These are phyloP conservation scores for Lobosporangium transversale DNA, from an alignment of 192 early-diverging fungal species.

Conservation along the genomic window DNA sequence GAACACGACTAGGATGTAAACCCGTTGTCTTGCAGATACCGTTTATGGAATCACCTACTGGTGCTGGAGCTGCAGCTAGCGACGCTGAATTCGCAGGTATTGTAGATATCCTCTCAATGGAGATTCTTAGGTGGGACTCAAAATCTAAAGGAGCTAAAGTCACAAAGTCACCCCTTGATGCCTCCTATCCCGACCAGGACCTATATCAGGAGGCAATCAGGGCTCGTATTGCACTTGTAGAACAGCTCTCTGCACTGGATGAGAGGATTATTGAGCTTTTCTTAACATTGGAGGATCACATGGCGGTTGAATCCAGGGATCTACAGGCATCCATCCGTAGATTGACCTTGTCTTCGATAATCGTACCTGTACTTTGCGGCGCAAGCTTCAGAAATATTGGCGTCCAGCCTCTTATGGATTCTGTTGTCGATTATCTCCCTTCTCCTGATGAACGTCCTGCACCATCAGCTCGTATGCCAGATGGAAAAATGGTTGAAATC, in stretches of 20 bases:
- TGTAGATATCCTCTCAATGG: conserved; percentile 82
- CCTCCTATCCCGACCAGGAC: conserved; percentile 36
- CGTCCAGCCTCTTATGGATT: conserved; percentile 93
- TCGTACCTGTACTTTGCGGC: conserved; percentile 89
- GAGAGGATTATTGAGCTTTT: conserved; percentile 87
- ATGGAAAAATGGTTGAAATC: conserved; percentile 54
- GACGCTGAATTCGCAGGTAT: conserved; percentile 69
- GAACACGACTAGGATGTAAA: conserved; percentile 62
- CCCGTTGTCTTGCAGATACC: conserved; percentile 84
- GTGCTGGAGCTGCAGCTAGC: conserved; percentile 28
- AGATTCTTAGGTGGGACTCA: conserved; percentile 68
- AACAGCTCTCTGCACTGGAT: conserved; percentile 84
- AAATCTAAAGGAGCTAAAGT: conserved; percentile 59
- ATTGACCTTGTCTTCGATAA: conserved; percentile 71
- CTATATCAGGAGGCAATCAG: conserved; percentile 58
- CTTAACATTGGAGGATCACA: conserved; percentile 81
- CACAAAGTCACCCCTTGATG: conserved; percentile 38
- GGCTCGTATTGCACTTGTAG: conserved; percentile 79
- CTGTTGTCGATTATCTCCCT: conserved; percentile 87
- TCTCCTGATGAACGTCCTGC: conserved; percentile 76
- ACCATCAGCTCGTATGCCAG: conserved; percentile 63
- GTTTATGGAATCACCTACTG: conserved; percentile 49
- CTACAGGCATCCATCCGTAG: conserved; percentile 76
- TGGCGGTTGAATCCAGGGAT: conserved; percentile 68
- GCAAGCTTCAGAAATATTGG: conserved; percentile 90